Evolutionary conservation across 768 basidiomycete species (phyloP).

Genomic region (Kwoniella heveanensis): DNA sequence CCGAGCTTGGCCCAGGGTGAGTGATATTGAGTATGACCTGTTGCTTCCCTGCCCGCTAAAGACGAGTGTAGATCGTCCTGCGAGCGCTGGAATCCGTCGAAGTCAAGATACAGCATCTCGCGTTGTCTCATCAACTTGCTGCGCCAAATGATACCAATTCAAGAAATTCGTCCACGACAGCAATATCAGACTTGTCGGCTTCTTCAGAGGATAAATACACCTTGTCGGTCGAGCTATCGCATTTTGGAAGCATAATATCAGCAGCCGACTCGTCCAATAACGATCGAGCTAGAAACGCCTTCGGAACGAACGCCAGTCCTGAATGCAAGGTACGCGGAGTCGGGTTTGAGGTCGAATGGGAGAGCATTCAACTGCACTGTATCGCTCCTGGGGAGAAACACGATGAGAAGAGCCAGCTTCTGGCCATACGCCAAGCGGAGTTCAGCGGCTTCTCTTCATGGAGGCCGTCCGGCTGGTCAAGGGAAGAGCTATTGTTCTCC

Average conservation of each 20-base stretch:
- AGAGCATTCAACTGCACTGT: constrained; percentile 32
- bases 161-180: constrained; percentile 19
- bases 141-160: constrained; percentile 2
- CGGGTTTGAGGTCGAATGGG: constrained; percentile 29
- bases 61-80: constrained; percentile 44
- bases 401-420: constrained; percentile 32
- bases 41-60: background rate
- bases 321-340: constrained; percentile 41
- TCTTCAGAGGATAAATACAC: constrained; percentile 23
- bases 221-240: constrained; percentile 31
- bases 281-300: constrained; percentile 41
- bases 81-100: constrained; percentile 40
- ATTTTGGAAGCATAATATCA: constrained; percentile 19
- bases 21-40: background rate
- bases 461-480: constrained; percentile 44
- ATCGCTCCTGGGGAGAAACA: constrained; percentile 31
- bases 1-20: constrained; percentile 29
- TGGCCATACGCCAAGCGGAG: constrained; percentile 32
- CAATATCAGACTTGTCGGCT: constrained; percentile 29
- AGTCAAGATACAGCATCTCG: constrained; percentile 26
- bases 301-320: constrained; percentile 37
- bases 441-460: constrained; percentile 43
- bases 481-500: constrained; percentile 49
- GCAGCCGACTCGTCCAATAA: constrained; percentile 49
- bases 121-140: constrained; percentile 29